Evolutionary conservation across 1,284 basidiomycete species (phyloP).

Genomic region (Cutaneotrichosporon cavernicola): DNA sequence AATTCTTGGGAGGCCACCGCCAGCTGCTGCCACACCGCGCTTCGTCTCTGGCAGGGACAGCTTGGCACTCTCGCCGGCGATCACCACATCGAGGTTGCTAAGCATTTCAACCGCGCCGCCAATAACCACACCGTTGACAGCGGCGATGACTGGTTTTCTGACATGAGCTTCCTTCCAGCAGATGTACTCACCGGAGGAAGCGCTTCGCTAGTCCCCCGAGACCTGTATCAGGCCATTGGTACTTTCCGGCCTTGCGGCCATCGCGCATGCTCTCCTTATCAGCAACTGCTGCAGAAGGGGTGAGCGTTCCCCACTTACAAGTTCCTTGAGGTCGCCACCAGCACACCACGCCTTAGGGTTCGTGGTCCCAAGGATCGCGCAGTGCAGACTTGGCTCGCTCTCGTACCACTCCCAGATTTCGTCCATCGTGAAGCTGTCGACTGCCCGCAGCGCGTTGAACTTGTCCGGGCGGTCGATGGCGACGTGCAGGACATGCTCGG

Average conservation of each 20-base stretch:
- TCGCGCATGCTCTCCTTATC: not conserved
- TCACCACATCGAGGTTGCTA: slow-evolving; percentile 20
- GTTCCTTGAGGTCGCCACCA: slow-evolving; percentile 22
- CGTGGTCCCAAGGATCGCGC: slow-evolving; percentile 21
- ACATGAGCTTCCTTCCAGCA: not conserved
- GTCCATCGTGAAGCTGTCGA: slow-evolving; percentile 12
- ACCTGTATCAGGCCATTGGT: slow-evolving; percentile 14
- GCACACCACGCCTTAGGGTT: slow-evolving; percentile 18
- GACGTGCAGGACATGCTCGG: slow-evolving; percentile 22
- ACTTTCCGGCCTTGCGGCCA: slow-evolving; percentile 4
- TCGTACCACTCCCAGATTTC: slow-evolving; percentile 23
- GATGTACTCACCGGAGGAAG: slow-evolving; percentile 1
- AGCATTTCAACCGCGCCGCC: slow-evolving; percentile 27
- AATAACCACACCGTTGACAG: slow-evolving; percentile 16
- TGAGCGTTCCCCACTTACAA: slow-evolving; percentile 6
- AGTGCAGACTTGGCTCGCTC: slow-evolving; percentile 19
- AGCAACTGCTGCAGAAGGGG: not conserved
- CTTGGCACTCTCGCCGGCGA: slow-evolving; percentile 20
- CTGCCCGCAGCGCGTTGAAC: slow-evolving; percentile 17
- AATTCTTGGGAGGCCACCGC: slow-evolving; percentile 19
- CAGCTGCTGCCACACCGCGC: slow-evolving; percentile 17
- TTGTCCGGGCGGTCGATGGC: slow-evolving; percentile 20
- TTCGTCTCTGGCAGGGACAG: slow-evolving; percentile 22
- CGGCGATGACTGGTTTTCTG: slow-evolving; percentile 23
- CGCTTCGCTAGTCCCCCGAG: slow-evolving; percentile 14